A percentile compares a stretch with the other conserved stretches of the same genome.
These are phyloP conservation scores for Ceratocystis alfenasii DNA, from an alignment of 2,329 filamentous ascomycete species.

Conservation along the genomic window DNA sequence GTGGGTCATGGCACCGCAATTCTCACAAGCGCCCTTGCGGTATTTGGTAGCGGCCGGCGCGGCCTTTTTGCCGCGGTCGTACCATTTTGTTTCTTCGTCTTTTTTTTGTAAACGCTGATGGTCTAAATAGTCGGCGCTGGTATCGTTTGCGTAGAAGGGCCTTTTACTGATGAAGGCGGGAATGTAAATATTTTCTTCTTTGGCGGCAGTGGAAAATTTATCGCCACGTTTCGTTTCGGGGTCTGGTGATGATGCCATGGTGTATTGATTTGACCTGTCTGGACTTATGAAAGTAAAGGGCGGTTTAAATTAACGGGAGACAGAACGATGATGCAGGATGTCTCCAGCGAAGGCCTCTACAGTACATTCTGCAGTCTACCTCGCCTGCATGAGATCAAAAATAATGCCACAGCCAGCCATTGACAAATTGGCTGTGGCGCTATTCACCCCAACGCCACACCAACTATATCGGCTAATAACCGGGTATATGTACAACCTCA, in stretches of 20 bases:
- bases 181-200: slow-evolving; percentile 97
- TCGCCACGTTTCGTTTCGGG: slow-evolving; percentile 10
- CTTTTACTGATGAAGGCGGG: slow-evolving; percentile 96
- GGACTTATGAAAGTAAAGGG: not conserved
- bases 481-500: not conserved
- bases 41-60: slow-evolving; percentile 90
- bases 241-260: slow-evolving; percentile 11
- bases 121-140: slow-evolving; percentile 79
- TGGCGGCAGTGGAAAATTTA: slow-evolving; percentile 37
- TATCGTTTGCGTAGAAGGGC: slow-evolving; percentile 84
- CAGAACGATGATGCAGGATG: not conserved
- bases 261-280: not conserved
- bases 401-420: not conserved
- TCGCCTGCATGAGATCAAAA: not conserved
- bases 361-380: not conserved
- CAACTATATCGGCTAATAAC: not conserved
- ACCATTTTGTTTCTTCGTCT: slow-evolving; percentile 51
- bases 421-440: not conserved
- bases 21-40: slow-evolving; percentile 95
- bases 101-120: slow-evolving; percentile 76
- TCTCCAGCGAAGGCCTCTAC: not conserved
- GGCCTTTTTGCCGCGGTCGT: slow-evolving; percentile 73
- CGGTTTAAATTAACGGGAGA: not conserved
- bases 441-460: not conserved
- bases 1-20: slow-evolving; percentile 94